These are phyloP conservation scores for Coemansia brasiliensis DNA, from an alignment of 192 early-diverging fungal genomes.

Conservation along the genomic window DNA sequence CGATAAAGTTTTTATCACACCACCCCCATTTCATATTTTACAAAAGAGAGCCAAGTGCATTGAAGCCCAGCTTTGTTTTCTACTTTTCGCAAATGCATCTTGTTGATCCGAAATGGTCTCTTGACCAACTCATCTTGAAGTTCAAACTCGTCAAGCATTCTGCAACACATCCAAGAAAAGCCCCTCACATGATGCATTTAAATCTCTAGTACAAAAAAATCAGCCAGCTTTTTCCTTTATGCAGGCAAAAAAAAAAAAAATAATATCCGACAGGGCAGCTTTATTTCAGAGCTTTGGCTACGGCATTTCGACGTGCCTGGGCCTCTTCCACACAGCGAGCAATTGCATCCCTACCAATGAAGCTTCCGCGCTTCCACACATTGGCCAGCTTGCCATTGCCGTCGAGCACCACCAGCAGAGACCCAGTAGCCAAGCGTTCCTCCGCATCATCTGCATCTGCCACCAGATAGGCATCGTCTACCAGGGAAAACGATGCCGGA, in stretches of 20 bases:
- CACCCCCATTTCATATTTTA: too few relatives aligned
- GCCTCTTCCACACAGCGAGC: conserved; percentile 25
- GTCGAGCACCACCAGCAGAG: conserved; percentile 37
- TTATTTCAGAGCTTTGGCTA: conserved; percentile 9
- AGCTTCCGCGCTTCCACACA: conserved; percentile 49
- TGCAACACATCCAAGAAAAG: too few relatives aligned
- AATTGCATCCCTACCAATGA: conserved; percentile 23
- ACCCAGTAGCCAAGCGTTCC: conserved; percentile 34
- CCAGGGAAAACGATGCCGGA: conserved; percentile 39
- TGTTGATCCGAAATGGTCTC: too few relatives aligned
- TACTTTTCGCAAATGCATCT: too few relatives aligned
- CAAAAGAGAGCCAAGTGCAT: too few relatives aligned
- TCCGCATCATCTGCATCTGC: conserved; percentile 51
- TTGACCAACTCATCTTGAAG: too few relatives aligned
- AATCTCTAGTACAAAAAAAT: too few relatives aligned
- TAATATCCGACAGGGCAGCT: not conserved
- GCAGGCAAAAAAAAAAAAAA: not conserved
- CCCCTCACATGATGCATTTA: too few relatives aligned
- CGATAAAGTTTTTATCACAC: too few relatives aligned
- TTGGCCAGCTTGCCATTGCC: conserved; percentile 24
- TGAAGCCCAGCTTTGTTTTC: too few relatives aligned
- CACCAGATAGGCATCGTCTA: conserved; percentile 45
- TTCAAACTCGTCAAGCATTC: too few relatives aligned
- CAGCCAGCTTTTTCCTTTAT: not conserved
- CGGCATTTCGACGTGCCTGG: conserved; percentile 8